phyloP scores from a whole-genome alignment of 2,329 filamentous ascomycete species.

The Clonostachys solani region DNA sequence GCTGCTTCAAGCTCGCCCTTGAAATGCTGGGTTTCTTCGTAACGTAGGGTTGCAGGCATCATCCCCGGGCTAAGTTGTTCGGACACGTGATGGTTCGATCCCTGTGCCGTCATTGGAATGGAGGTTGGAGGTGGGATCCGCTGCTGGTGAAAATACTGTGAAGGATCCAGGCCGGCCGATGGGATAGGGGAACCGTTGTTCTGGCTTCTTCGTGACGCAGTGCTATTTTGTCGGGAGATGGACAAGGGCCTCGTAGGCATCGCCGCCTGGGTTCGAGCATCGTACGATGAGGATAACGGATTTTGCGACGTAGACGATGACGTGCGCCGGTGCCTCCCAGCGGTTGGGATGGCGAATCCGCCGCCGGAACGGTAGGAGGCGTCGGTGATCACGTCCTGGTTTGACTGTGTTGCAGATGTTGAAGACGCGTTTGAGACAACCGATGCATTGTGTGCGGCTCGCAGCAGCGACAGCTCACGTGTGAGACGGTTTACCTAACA shows the following conservation, averaged over 20 bases:
- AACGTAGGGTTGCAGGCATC: constrained; percentile 52
- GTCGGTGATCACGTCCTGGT: constrained; percentile 41
- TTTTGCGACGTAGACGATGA: constrained; percentile 49
- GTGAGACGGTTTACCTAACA: constrained; percentile 84
- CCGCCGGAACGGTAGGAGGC: constrained; percentile 51
- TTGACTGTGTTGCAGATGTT: constrained; percentile 48
- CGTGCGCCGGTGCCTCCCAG: constrained; percentile 51
- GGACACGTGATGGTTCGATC: constrained; percentile 17
- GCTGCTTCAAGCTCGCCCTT: constrained; percentile 56
- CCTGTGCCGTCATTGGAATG: constrained; percentile 14
- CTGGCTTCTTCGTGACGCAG: constrained; percentile 46
- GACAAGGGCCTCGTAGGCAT: constrained; percentile 35
- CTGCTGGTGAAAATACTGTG: constrained; percentile 44
- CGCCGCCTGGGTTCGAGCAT: constrained; percentile 13
- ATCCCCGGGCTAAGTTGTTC: constrained; percentile 48
- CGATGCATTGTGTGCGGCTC: constrained; percentile 63
- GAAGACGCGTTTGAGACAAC: constrained; percentile 64
- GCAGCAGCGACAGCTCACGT: constrained; percentile 81
- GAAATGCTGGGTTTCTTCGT: constrained; percentile 59
- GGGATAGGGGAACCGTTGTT: constrained; percentile 41
- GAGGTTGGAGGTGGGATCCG: constrained; percentile 28
- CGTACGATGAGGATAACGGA: neutral
- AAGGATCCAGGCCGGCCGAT: constrained; percentile 35
- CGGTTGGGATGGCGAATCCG: constrained; percentile 51
- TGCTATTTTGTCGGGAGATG: constrained; percentile 51